phyloP scores from a whole-genome alignment of 2,329 filamentous ascomycete genomes.

The Alternaria sp. region DNA sequence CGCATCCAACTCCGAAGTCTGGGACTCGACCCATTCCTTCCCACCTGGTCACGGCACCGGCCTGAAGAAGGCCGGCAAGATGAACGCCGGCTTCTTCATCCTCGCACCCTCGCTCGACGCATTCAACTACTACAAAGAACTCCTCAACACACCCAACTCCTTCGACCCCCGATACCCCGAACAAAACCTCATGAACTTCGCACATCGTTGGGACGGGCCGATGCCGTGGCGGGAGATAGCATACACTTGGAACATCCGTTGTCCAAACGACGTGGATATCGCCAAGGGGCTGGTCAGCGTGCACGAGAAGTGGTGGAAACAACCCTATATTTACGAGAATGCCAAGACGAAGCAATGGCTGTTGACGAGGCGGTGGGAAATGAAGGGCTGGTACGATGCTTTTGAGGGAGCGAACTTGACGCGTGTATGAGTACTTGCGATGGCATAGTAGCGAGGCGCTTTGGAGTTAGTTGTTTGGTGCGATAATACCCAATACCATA shows the following conservation, averaged over 20 bases:
- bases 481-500: neutral
- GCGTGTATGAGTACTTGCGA: neutral
- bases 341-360: constrained; percentile 43
- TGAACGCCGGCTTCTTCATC: constrained; percentile 51
- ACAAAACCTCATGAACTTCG: constrained; percentile 49
- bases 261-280: constrained; percentile 45
- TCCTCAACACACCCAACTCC: constrained; percentile 35
- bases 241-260: constrained; percentile 49
- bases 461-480: neutral
- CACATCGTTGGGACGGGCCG: constrained; percentile 44
- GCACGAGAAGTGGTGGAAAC: constrained; percentile 51
- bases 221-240: constrained; percentile 51
- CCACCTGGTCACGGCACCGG: constrained; percentile 41
- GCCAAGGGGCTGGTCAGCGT: constrained; percentile 45
- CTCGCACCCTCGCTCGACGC: constrained; percentile 36
- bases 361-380: constrained; percentile 44
- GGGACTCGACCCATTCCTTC: constrained; percentile 39
- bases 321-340: constrained; percentile 31
- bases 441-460: neutral
- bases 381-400: constrained; percentile 49
- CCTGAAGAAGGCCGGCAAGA: constrained; percentile 36
- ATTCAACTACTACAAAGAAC: constrained; percentile 41
- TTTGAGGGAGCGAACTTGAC: constrained; percentile 20
- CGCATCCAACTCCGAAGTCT: constrained; percentile 42
- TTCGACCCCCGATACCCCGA: constrained; percentile 45